phyloP scores from a whole-genome alignment of 805 yeast genomes.

The Ogataea neopini region DNA sequence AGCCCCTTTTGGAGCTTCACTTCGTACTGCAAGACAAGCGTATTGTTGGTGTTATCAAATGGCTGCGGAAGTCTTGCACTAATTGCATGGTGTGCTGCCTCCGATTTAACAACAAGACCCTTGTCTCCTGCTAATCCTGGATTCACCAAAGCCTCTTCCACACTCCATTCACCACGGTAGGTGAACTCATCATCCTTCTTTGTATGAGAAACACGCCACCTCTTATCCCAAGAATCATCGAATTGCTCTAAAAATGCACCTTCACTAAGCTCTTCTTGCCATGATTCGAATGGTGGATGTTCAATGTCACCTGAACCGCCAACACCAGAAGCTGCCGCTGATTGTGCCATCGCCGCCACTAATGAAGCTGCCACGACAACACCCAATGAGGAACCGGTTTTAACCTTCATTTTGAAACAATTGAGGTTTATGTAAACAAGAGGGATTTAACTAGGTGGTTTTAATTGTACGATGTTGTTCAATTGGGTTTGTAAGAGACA shows the following conservation, averaged over 20 bases:
- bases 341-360: constrained; percentile 9
- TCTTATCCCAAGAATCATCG: constrained; percentile 38
- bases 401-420: constrained; percentile 15
- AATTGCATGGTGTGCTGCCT: constrained; percentile 83
- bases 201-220: constrained; percentile 65
- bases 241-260: constrained; percentile 71
- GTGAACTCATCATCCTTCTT: constrained; percentile 52
- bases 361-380: constrained; percentile 16
- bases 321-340: constrained; percentile 13
- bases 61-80: constrained; percentile 58
- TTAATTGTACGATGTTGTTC: neutral
- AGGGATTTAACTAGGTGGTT: neutral
- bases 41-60: constrained; percentile 59
- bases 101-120: constrained; percentile 74
- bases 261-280: constrained; percentile 37
- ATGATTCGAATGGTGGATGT: constrained; percentile 40
- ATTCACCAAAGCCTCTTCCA: constrained; percentile 60
- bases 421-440: neutral
- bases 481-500: neutral
- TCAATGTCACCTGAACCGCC: constrained; percentile 19
- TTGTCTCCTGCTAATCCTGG: constrained; percentile 66
- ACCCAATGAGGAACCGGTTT: constrained; percentile 6
- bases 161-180: constrained; percentile 74
- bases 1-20: constrained; percentile 79
- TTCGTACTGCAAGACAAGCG: constrained; percentile 86